phyloP scores from a whole-genome alignment of 352 stramenopile genomes.

The Phytopythium vexans region DNA sequence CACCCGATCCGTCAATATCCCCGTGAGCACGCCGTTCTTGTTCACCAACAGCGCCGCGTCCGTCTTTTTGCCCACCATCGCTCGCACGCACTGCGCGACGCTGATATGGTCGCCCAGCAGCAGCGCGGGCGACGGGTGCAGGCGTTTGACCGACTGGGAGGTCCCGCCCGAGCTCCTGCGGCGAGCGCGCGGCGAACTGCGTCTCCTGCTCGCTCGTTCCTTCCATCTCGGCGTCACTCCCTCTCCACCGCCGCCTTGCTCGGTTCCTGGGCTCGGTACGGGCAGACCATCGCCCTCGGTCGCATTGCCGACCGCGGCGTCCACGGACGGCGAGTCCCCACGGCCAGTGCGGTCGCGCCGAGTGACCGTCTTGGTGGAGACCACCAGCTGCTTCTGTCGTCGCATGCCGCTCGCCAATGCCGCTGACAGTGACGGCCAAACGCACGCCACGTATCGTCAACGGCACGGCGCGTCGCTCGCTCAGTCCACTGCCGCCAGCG shows the following conservation, averaged over 20 bases:
- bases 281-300: neutral
- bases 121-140: conserved; percentile 64
- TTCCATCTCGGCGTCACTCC: conserved; percentile 4
- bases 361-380: conserved; percentile 61
- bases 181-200: conserved; percentile 11
- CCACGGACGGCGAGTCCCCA: conserved; percentile 5
- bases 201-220: neutral
- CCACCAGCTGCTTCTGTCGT: conserved; percentile 42
- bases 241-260: conserved; percentile 4
- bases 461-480: neutral
- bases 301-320: conserved; percentile 5
- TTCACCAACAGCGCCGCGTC: conserved; percentile 93
- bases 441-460: too few species aligned
- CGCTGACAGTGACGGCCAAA: too few species aligned
- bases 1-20: conserved; percentile 94
- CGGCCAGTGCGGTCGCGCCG: conserved; percentile 21
- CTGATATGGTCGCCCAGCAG: conserved; percentile 69
- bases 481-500: too few species aligned
- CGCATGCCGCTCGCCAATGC: neutral
- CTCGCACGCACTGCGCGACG: conserved; percentile 72
- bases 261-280: too few species aligned
- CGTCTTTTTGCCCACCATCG: conserved; percentile 88
- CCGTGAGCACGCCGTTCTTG: conserved; percentile 84
- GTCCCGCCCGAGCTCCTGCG: conserved; percentile 20
- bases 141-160: conserved; percentile 41